A percentile compares a stretch with the other conserved stretches of the same genome.
Evolutionary conservation across 2,329 filamentous ascomycete species (phyloP).

Genomic region (Xylariaceae sp.): DNA sequence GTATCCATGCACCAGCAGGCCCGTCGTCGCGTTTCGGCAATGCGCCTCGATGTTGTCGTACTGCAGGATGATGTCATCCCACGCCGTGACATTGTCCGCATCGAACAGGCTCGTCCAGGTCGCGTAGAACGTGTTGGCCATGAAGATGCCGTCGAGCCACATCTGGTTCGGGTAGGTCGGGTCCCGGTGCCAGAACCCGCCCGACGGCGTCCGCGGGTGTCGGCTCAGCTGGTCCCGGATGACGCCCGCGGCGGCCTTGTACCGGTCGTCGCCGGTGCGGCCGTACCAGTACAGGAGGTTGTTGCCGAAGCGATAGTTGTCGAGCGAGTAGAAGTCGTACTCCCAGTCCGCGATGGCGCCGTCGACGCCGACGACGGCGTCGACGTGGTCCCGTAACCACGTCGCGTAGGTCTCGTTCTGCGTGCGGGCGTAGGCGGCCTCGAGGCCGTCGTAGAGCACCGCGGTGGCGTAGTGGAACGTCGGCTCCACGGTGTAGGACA

Average conservation of each 20-base stretch:
- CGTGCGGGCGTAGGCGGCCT: slow-evolving; percentile 39
- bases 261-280: slow-evolving; percentile 41
- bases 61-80: slow-evolving; percentile 39
- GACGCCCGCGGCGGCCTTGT: slow-evolving; percentile 41
- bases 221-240: slow-evolving; percentile 42
- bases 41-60: slow-evolving; percentile 38
- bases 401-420: slow-evolving; percentile 38
- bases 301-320: slow-evolving; percentile 50
- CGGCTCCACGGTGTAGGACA: slow-evolving; percentile 32
- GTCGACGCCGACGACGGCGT: slow-evolving; percentile 40
- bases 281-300: slow-evolving; percentile 47
- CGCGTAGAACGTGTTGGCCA: slow-evolving; percentile 42
- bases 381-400: slow-evolving; percentile 42
- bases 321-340: slow-evolving; percentile 43
- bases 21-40: slow-evolving; percentile 32
- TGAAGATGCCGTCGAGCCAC: slow-evolving; percentile 55
- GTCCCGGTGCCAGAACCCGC: slow-evolving; percentile 52
- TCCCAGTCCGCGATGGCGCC: slow-evolving; percentile 45
- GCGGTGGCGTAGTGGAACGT: slow-evolving; percentile 41
- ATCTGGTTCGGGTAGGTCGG: slow-evolving; percentile 39
- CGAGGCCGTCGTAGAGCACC: slow-evolving; percentile 42
- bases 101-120: slow-evolving; percentile 36
- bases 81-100: slow-evolving; percentile 33
- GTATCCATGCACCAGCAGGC: slow-evolving; percentile 48
- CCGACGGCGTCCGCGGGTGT: slow-evolving; percentile 44